Evolutionary conservation across 2,329 filamentous ascomycete species (phyloP), one percentile per base, ranked within the genome.

Genomic region (Phaeosphaeriaceae sp.): DNA sequence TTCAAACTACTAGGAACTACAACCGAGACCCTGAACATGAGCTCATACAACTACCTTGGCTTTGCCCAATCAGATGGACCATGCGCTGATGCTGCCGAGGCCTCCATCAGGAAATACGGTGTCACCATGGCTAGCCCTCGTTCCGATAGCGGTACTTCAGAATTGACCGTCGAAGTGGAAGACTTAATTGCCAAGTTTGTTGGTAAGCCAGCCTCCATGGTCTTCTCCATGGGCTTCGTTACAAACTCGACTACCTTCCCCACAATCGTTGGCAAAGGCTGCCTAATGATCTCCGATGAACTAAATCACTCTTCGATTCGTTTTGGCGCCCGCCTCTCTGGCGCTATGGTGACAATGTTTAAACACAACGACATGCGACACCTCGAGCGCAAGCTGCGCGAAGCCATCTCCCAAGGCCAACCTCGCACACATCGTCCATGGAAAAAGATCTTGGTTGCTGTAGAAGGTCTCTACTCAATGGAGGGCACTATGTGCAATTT

Each of bases 381-480:
- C 63, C 81, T 99, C 15, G 94, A 99, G 77, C 84, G 84, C 51
- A 86, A 89, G 63, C 84, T 99, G 6, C 88, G 94, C 34, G 92
- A 97, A 71, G 89, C 87, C 59, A 97, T 99, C 70, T 92, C 93
- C 12, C 93, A 97, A 76, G 94, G 94, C 36, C 94, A 99, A 72
- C 94, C 94, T 44, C 89, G 94, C 60, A 99, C 93, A n/a, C 94
- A 99, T 75, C 89, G 94, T 23, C 94, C 94, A 1, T 99, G 94
- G 94, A 97, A 96, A 82, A 99, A 97, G 85, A 97, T 99, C 52
- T 75, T 99, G 42, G 90, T 99, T 36, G 92, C 93, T 30, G 90
- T 99, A 30, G 94, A 99, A 74, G 94, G 94, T 63, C 83, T 99
- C 16, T 99, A 99, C 81, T 97, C 93, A 1, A 99, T 99, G 94